A percentile compares a stretch with the other conserved stretches of the same genome.
Evolutionary conservation across 2,329 filamentous ascomycete genomes (phyloP).

Genomic region (Botrytis hyacinthi): DNA sequence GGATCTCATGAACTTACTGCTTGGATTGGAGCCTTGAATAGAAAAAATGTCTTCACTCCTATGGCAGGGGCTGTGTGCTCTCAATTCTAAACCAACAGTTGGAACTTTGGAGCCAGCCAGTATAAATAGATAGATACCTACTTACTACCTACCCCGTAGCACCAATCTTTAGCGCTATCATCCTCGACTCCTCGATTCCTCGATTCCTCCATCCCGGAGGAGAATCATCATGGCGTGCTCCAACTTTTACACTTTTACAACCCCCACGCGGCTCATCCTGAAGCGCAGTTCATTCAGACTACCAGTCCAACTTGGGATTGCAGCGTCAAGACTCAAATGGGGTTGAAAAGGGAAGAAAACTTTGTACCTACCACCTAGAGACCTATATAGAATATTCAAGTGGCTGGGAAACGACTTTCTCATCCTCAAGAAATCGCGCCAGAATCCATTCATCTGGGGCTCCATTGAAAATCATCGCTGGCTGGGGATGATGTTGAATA

Average conservation of each 20-base stretch:
- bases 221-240: background rate
- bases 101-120: background rate
- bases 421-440: background rate
- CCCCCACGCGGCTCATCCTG: background rate
- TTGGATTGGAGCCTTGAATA: background rate
- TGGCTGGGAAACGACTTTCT: background rate
- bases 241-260: background rate
- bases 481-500: conserved; percentile 2
- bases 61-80: background rate
- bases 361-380: background rate
- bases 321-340: background rate
- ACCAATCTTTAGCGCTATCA: conserved; percentile 4
- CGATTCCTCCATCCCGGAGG: background rate
- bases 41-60: background rate
- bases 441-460: conserved; percentile 7
- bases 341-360: background rate
- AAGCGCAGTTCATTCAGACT: background rate
- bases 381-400: background rate
- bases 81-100: background rate
- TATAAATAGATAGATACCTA: background rate
- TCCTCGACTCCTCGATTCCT: background rate
- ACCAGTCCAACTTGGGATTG: background rate
- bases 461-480: conserved; percentile 13
- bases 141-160: background rate
- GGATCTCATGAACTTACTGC: background rate